Base-by-base conservation (phyloP, 352 stramenopile genomes). In the Blastocystis hominis region DNA sequence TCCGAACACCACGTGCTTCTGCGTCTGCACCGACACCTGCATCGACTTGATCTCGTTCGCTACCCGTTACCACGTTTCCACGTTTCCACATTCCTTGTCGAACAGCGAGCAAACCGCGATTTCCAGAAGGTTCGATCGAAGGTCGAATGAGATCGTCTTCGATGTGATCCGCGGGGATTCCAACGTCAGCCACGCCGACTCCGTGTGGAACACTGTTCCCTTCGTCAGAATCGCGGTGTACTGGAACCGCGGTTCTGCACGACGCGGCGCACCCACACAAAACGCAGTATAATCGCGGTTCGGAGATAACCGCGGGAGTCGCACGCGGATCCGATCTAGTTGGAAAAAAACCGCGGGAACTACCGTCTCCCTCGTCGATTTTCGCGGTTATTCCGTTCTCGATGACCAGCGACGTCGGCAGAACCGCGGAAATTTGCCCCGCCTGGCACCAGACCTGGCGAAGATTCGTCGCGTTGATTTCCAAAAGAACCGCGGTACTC, bases 101-200 rank as follows among this genome's bases (percentile, higher is more conserved):
- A 80, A 80, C 13, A 80, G 53, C 15, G 50, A 62, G 42, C 70
- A 80, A 24, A n/a, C 38, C 30, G 36, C 70, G 15, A 80, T 42
- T 20, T n/a, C 4, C 10, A 2, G 70, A 17, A 80, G n/a, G 17
- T 62, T 80, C 9, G 46, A 64, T 9, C 63, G 24, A 5, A 80
- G 20, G 34, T 40, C 1, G n/a, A 63, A 62, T 0, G 50, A 62
- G 3, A 80, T 64, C 10, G 17, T 24, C n/a, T 50, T 42, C n/a
- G 6, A 13, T 5, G 55, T 64, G 5, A 80, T 47, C 17, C 70
- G 47, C 17, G 44, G 24, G 9, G 46, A 17, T 15, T 38, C 30
- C 30, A 80, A 38, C 15, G 46, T 62, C 50, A 76, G 9, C 61
- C 40, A 54, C 20, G 20, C 66, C 15, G 17, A 54, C 20, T 54